phyloP scores from a whole-genome alignment of 192 early-diverging fungal genomes.

The Podila epigama region DNA sequence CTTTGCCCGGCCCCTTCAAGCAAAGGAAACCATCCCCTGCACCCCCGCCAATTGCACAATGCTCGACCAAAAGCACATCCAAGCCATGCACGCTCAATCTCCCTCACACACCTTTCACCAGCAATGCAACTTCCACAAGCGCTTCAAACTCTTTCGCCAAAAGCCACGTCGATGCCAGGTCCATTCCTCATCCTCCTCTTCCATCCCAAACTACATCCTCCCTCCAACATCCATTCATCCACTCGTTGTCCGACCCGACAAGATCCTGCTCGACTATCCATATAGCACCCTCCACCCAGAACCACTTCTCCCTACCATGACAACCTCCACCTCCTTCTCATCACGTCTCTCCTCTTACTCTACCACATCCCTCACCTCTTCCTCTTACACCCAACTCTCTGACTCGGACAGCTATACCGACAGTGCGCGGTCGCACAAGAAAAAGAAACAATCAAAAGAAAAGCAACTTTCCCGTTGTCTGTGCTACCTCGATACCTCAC shows the following conservation, averaged over 20 bases:
- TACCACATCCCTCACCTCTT: slow-evolving; percentile 6
- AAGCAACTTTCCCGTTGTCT: slow-evolving; percentile 18
- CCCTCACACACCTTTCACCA: slow-evolving; percentile 44
- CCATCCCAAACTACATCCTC: slow-evolving; percentile 23
- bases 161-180: slow-evolving; percentile 32
- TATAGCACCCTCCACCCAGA: background rate
- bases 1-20: slow-evolving; percentile 35
- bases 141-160: slow-evolving; percentile 42
- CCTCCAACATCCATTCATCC: slow-evolving; percentile 35
- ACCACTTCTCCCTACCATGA: slow-evolving; percentile 4
- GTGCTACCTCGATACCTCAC: slow-evolving; percentile 30
- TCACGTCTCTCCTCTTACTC: slow-evolving; percentile 35
- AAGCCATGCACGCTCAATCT: slow-evolving; percentile 28
- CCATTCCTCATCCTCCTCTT: slow-evolving; percentile 6
- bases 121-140: slow-evolving; percentile 35
- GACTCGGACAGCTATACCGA: slow-evolving; percentile 18
- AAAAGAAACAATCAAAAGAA: slow-evolving; percentile 14
- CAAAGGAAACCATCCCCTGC: slow-evolving; percentile 35
- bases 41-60: slow-evolving; percentile 18
- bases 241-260: slow-evolving; percentile 34
- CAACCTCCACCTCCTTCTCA: slow-evolving; percentile 11
- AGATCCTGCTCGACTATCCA: slow-evolving; percentile 20
- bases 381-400: slow-evolving; percentile 19
- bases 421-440: slow-evolving; percentile 2
- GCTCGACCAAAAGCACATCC: slow-evolving; percentile 13